Evolutionary conservation across 257 asterid species (phyloP).

Genomic region (Nicotiana obtusifolia): DNA sequence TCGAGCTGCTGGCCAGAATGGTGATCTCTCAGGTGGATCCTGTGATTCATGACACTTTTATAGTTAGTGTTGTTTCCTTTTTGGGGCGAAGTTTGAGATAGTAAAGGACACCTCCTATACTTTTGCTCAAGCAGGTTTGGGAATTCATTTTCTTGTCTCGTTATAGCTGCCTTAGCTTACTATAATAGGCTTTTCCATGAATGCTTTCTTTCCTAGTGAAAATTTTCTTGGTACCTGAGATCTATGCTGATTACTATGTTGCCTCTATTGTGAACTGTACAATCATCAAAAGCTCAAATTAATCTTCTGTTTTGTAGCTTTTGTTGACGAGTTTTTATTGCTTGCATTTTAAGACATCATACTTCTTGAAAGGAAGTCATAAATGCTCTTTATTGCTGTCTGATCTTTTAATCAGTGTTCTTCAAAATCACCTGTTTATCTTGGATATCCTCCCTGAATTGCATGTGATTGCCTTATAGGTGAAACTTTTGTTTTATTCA

Average conservation of each 20-base stretch:
- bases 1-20: conserved; percentile 87
- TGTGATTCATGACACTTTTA: conserved; percentile 83
- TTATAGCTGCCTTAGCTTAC: conserved; percentile 3
- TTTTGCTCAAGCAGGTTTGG: conserved; percentile 71
- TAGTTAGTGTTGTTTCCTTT: conserved; percentile 68
- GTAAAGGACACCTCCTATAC: conserved; percentile 54
- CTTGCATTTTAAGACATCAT: not conserved
- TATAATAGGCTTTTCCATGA: conserved; percentile 5
- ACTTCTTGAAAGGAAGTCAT: not conserved
- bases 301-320: not conserved
- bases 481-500: conserved; percentile 82
- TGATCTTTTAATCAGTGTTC: not conserved
- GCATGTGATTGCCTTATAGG: conserved; percentile 35
- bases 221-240: not conserved
- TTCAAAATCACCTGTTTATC: conserved; percentile 1
- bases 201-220: not conserved
- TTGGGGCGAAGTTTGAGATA: conserved; percentile 67
- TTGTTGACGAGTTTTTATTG: not conserved
- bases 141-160: conserved; percentile 42
- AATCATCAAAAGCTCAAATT: not conserved
- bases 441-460: conserved; percentile 1
- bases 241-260: not conserved
- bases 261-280: not conserved
- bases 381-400: not conserved
- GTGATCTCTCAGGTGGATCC: conserved; percentile 98